A percentile compares a stretch with the other conserved stretches of the same genome.
phyloP scores from a whole-genome alignment of 257 asterid genomes.

The Salvia hispanica region DNA sequence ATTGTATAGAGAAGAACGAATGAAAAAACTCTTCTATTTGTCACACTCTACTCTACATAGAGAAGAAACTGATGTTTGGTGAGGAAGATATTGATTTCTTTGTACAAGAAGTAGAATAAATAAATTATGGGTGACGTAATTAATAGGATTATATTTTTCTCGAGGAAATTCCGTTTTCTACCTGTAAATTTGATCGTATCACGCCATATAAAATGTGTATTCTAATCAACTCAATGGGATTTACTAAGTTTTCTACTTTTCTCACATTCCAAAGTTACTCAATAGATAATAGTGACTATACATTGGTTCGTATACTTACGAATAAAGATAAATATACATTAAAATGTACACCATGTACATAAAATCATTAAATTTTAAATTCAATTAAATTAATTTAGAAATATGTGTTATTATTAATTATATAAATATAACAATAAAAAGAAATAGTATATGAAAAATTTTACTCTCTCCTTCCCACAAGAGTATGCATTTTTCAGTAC shows the following conservation, averaged over 20 bases:
- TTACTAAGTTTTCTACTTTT: constrained; percentile 31
- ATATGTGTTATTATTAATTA: no score
- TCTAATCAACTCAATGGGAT: constrained; percentile 34
- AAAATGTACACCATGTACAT: no score
- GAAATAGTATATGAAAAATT: no score
- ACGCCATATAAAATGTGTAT: constrained; percentile 33
- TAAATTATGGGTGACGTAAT: constrained; percentile 17
- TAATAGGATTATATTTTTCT: constrained; percentile 12
- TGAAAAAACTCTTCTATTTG: constrained; percentile 7
- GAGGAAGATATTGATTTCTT: constrained; percentile 19
- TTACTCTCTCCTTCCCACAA: no score
- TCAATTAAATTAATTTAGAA: no score
- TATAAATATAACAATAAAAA: no score
- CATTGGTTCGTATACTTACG: constrained; percentile 1
- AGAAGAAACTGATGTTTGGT: background rate
- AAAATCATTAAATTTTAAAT: no score
- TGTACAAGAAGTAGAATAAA: background rate
- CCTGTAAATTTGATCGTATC: constrained; percentile 25
- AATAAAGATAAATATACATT: no score
- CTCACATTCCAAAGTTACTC: constrained; percentile 14
- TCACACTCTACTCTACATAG: constrained; percentile 7
- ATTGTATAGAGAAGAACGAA: constrained; percentile 31
- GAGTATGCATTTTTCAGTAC: no score
- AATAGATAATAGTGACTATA: background rate
- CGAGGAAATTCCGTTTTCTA: background rate